Evolutionary conservation across 768 basidiomycete genomes (phyloP).

Genomic region (Termitomyces sp.): DNA sequence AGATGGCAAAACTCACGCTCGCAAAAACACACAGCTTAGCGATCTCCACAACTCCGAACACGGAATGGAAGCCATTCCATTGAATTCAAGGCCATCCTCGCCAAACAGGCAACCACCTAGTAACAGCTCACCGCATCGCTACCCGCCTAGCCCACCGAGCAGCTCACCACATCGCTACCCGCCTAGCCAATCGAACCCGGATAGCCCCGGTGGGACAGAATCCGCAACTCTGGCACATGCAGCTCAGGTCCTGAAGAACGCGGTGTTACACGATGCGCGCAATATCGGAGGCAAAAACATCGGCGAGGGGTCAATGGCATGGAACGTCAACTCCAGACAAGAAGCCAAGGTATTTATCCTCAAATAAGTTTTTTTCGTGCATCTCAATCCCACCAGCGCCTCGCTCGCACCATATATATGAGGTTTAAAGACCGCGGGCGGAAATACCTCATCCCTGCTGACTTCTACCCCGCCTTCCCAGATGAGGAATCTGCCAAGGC

Average conservation of each 20-base stretch:
- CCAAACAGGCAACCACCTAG: constrained; percentile 8
- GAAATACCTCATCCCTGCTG: constrained; percentile 59
- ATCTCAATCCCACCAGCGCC: constrained; percentile 36
- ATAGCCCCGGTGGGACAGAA: constrained; percentile 19
- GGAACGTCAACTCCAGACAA: constrained; percentile 51
- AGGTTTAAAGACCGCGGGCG: constrained; percentile 56
- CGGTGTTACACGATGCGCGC: constrained; percentile 72
- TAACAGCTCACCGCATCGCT: constrained; percentile 25
- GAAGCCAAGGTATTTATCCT: constrained; percentile 59
- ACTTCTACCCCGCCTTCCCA: constrained; percentile 68
- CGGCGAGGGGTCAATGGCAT: constrained; percentile 38
- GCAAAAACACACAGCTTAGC: not conserved
- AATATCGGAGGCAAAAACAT: constrained; percentile 55
- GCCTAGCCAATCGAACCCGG: constrained; percentile 24
- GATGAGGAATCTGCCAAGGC: constrained; percentile 51
- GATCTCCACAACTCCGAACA: not conserved
- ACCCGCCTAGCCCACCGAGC: constrained; percentile 32
- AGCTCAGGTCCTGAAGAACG: constrained; percentile 64
- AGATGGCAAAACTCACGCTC: not conserved
- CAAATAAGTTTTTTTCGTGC: not conserved
- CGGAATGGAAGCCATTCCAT: constrained; percentile 4
- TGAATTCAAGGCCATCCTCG: constrained; percentile 7
- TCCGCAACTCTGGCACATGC: constrained; percentile 49
- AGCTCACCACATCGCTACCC: constrained; percentile 35
- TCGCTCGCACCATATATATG: constrained; percentile 65